Evolutionary conservation across 1,284 basidiomycete genomes (phyloP), one percentile per base, ranked within the genome.

Genomic region (Ustilago bromivora): DNA sequence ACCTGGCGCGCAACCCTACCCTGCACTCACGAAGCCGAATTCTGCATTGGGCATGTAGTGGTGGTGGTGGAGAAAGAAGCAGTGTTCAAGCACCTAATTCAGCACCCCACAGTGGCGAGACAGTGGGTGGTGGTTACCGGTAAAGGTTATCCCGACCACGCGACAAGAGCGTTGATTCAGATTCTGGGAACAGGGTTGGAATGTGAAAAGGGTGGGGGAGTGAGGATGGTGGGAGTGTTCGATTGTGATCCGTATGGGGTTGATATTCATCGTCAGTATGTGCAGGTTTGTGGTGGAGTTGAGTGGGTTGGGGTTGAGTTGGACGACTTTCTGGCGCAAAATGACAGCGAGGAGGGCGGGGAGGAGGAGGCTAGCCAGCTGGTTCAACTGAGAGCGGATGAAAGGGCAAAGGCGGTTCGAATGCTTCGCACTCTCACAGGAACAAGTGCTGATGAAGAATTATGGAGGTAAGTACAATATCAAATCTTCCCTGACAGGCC

Each of bases 1-100:
- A 12, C 15, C 4, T 72, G 65, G 57, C 23, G 40, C 2, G 59
- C 76, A 4, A 32, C 23, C 10, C n/a, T 66, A 17, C n/a, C 2
- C 17, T 63, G 61, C 43, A n/a, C 6, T 12, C 19, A 19, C 2
- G 6, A 43, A 23, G 23, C 12, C 15, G 12, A 9, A 32, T 23
- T 11, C 17, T 61, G 51, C 6, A 19, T n/a, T 1, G 74, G 57
- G 3, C 51, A 62, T 7, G 64, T 77, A 31, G 62, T 81, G n/a
- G 49, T 84, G 8, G 56, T 84, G 2, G 82, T 84, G 4, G 83
- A 84, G 65, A 84, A 84, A 41, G 81, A 83, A 38, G 79, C 82
- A 0, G 70, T 73, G 19, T 82, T 81, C 56, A 66, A 78, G 40
- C 31, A 41, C 4, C 52, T 82, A 1, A 11, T 70, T 4, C 67